Evolutionary conservation across 768 basidiomycete genomes (phyloP), one percentile per base, ranked within the genome.

Genomic region (Russula emetica): DNA sequence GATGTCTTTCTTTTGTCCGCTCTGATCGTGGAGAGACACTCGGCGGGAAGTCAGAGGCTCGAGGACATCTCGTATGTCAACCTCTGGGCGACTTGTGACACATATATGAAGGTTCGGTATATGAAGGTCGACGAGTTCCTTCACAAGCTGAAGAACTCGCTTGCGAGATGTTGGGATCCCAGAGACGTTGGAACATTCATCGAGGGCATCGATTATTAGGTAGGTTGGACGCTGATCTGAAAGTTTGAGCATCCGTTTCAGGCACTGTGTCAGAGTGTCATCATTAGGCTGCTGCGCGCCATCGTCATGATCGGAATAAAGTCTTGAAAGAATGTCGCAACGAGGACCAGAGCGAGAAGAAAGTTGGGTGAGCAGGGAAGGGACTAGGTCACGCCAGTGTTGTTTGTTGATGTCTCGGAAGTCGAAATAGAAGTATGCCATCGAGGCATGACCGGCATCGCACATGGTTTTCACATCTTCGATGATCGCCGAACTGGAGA

Each of bases 281-380:
- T 42, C 42, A 2, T 9, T 45, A 0, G 56, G 56, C 42, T 44
- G 26, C 2, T 5, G 42, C 11, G 13, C 13, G 45, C 61, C 34
- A 1, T 6, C 9, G 32, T 30, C 14, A 6, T 58, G 49, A 1
- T n/a, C 11, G 1, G 8, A 32, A 26, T 49, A 58, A 10, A 58
- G 24, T 2, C 22, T 13, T 22, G 38, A 44, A 4, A 63, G 62
- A 1, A 58, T 34, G 16, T 57, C 18, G 20, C 34, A 53, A 26
- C 49, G 34, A 8, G 36, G 7, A 13, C 11, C 6, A 1, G 56
- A 63, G 5, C 2, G 30, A 2, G 22, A 2, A 13, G 55, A 56
- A 5, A 63, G 24, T n/a, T 63, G 62, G 20, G 50, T 51, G 24
- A 57, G 49, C 13, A 63, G 28, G n/a, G 62, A 63, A 10, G 49